Conservation (phyloP, 192 early-diverging fungal genomes). For the Rhizophagus prolifer region DNA sequence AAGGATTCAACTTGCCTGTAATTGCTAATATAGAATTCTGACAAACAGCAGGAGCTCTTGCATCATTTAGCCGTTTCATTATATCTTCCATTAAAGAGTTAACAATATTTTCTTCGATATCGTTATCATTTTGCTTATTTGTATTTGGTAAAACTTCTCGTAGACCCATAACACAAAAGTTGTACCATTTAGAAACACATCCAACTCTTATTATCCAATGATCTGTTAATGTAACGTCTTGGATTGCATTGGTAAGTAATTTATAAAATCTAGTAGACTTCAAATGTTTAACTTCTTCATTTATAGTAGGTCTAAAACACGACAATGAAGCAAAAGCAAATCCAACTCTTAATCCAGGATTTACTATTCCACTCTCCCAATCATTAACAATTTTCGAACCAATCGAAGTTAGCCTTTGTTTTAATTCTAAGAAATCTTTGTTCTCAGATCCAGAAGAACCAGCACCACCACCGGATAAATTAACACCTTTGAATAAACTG, state of each 20-base stretch:
- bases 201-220: conserved; percentile 50
- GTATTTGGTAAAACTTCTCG: conserved; percentile 21
- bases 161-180: conserved; percentile 44
- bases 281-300: conserved; percentile 11
- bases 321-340: conserved; percentile 42
- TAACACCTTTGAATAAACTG: conserved; percentile 47
- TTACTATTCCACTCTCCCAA: conserved; percentile 50
- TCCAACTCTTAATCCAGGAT: conserved; percentile 52
- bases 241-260: conserved; percentile 47
- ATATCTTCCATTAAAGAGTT: conserved; percentile 39
- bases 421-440: conserved; percentile 2
- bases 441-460: background rate
- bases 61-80: conserved; percentile 37
- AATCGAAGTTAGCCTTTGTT: conserved; percentile 34
- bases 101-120: conserved; percentile 34
- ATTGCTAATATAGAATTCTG: conserved; percentile 44
- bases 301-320: background rate
- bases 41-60: conserved; percentile 38
- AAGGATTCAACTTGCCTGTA: conserved; percentile 29
- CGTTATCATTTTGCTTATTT: conserved; percentile 15
- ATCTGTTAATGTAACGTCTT: conserved; percentile 52
- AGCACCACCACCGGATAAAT: conserved; percentile 13
- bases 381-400: conserved; percentile 37
- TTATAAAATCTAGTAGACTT: conserved; percentile 41
- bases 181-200: conserved; percentile 43